Evolutionary conservation across 805 yeast genomes (phyloP).

Genomic region (Cyberlindnera euphorbiiphila): DNA sequence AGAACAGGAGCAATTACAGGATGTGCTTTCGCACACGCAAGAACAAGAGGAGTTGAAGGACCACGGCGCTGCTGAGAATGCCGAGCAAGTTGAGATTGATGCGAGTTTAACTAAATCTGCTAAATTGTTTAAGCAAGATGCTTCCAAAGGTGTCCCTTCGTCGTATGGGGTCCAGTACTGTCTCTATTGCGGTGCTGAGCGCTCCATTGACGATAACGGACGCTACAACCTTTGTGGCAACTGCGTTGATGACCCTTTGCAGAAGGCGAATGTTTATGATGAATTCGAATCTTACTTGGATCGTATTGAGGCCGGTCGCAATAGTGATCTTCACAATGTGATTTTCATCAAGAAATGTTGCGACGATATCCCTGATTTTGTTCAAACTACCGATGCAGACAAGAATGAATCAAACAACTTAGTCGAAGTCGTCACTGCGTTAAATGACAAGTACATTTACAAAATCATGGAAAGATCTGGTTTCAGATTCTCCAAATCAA

Average conservation of each 20-base stretch:
- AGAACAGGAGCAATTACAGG: no score
- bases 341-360: slow-evolving; percentile 21
- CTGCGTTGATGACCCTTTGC: slow-evolving; percentile 26
- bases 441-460: slow-evolving; percentile 17
- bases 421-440: slow-evolving; percentile 13
- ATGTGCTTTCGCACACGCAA: no score
- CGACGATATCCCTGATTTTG: slow-evolving; percentile 20
- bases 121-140: not conserved
- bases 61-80: not conserved
- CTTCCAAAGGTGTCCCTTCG: not conserved
- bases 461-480: slow-evolving; percentile 22
- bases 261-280: slow-evolving; percentile 23
- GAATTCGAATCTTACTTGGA: slow-evolving; percentile 21
- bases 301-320: slow-evolving; percentile 17
- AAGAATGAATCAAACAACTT: slow-evolving; percentile 13
- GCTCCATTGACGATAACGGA: slow-evolving; percentile 26
- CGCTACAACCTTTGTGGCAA: slow-evolving; percentile 27
- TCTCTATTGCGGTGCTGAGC: slow-evolving; percentile 25
- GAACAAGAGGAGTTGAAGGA: slow-evolving; percentile 1
- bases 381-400: slow-evolving; percentile 4
- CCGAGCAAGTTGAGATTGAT: slow-evolving; percentile 1
- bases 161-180: slow-evolving; percentile 14
- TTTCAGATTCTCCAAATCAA: slow-evolving; percentile 23
- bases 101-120: slow-evolving; percentile 3
- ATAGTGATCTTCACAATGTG: slow-evolving; percentile 19